Evolutionary conservation across 495 filamentous ascomycete genomes (phyloP).

Genomic region (Amphirosellinia nigrospora): DNA sequence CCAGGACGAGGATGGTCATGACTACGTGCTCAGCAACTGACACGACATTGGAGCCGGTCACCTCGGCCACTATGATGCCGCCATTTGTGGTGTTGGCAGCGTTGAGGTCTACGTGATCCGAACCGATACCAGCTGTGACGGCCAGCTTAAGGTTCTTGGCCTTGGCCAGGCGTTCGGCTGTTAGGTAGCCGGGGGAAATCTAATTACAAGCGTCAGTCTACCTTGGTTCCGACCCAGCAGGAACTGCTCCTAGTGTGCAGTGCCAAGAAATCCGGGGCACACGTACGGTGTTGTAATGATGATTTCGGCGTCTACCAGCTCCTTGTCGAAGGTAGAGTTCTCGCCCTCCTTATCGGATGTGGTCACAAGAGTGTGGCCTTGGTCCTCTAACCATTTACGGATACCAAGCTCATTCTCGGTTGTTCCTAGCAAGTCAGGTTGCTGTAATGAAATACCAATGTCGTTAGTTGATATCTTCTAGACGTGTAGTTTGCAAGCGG

Average conservation of each 20-base stretch:
- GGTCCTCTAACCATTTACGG: conserved; percentile 93
- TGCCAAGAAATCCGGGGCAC: conserved; percentile 20
- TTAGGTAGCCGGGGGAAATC: conserved; percentile 98
- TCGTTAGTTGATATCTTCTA: conserved; percentile 28
- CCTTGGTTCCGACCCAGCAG: neutral
- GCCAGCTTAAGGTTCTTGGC: conserved; percentile 99
- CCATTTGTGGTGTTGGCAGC: conserved; percentile 98
- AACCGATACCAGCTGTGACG: conserved; percentile 95
- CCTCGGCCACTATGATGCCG: conserved; percentile 95
- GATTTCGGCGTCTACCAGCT: conserved; percentile 94
- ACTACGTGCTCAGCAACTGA: conserved; percentile 94
- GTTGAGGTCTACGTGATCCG: conserved; percentile 96
- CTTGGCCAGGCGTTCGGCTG: conserved; percentile 92
- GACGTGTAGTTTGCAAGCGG: neutral
- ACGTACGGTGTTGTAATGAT: conserved; percentile 98
- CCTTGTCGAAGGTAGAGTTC: conserved; percentile 91
- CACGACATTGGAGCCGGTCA: conserved; percentile 92
- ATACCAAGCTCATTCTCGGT: conserved; percentile 98
- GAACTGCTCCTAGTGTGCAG: conserved; percentile 4
- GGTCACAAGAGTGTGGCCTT: conserved; percentile 94
- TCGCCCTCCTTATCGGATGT: conserved; percentile 97
- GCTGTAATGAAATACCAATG: conserved; percentile 51
- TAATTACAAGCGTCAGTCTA: conserved; percentile 46
- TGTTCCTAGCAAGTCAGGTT: conserved; percentile 87
- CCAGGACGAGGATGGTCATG: conserved; percentile 96